Conservation (phyloP, 257 asterid genomes). For the Galeopsis tetrahit region DNA sequence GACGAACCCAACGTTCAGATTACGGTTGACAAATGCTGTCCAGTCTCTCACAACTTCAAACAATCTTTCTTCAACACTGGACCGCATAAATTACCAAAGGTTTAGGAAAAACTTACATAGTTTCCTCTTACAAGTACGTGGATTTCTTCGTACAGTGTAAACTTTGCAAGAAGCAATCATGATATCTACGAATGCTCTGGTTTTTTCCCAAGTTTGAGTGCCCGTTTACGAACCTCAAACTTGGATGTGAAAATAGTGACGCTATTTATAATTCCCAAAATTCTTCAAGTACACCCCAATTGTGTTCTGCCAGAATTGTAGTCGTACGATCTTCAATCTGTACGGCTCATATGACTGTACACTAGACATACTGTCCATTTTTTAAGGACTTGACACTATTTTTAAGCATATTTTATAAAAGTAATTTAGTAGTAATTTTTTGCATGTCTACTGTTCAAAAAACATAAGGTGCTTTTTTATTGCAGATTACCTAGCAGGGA, state of each 20-base stretch:
- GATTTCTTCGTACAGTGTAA: constrained; percentile 82
- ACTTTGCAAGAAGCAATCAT: constrained; percentile 29
- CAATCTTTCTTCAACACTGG: constrained; percentile 72
- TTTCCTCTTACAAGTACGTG: constrained; percentile 89
- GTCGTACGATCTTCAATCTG: too few species aligned
- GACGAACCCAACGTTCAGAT: constrained; percentile 55
- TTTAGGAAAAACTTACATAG: constrained; percentile 78
- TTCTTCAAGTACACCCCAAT: too few species aligned
- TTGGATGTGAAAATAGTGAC: neutral
- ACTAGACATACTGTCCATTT: too few species aligned
- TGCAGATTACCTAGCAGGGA: too few species aligned
- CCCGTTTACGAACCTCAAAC: neutral
- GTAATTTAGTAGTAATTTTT: too few species aligned
- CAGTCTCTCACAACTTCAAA: constrained; percentile 80
- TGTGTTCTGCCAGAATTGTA: too few species aligned
- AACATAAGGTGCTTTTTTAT: too few species aligned
- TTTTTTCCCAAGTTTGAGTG: constrained; percentile 9
- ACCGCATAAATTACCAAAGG: constrained; percentile 80
- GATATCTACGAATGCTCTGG: neutral
- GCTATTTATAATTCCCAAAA: too few species aligned
- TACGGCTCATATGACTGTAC: too few species aligned
- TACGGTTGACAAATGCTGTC: constrained; percentile 77
- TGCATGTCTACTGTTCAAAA: too few species aligned
- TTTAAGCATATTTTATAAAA: too few species aligned
- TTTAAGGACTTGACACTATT: too few species aligned